Conservation (phyloP, 2,329 filamentous ascomycete species). For the Exophiala calicioides region DNA sequence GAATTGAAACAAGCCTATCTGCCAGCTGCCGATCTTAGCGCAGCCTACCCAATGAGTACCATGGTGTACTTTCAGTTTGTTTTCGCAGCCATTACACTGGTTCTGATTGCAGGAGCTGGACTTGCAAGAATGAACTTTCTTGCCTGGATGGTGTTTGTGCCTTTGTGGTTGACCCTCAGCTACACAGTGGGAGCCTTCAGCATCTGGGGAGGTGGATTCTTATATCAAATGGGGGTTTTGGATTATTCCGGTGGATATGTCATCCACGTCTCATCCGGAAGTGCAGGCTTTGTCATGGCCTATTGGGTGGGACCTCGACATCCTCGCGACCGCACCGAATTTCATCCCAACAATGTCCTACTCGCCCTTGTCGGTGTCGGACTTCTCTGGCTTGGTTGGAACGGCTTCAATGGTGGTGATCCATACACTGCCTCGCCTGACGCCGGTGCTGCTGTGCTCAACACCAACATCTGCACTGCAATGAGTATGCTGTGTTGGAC, state of each 20-base stretch:
- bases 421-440: constrained; percentile 54
- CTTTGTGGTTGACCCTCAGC: constrained; percentile 53
- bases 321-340: constrained; percentile 46
- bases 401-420: constrained; percentile 56
- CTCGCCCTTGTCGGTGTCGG: constrained; percentile 50
- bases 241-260: constrained; percentile 57
- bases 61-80: constrained; percentile 59
- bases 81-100: constrained; percentile 54
- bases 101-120: constrained; percentile 50
- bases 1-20: constrained; percentile 47
- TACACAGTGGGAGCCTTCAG: constrained; percentile 46
- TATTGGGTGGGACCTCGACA: constrained; percentile 53
- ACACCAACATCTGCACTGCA: constrained; percentile 54
- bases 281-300: constrained; percentile 50
- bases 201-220: constrained; percentile 51
- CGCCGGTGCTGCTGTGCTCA: constrained; percentile 54
- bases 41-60: constrained; percentile 49
- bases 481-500: constrained; percentile 52
- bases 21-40: constrained; percentile 44
- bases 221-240: constrained; percentile 49
- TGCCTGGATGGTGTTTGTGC: constrained; percentile 56
- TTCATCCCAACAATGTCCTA: constrained; percentile 51
- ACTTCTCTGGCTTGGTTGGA: constrained; percentile 56
- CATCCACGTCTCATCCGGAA: constrained; percentile 56
- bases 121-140: constrained; percentile 54